These are phyloP conservation scores for Ustilago trichophora DNA, from an alignment of 1,284 basidiomycete species.

Conservation along the genomic window DNA sequence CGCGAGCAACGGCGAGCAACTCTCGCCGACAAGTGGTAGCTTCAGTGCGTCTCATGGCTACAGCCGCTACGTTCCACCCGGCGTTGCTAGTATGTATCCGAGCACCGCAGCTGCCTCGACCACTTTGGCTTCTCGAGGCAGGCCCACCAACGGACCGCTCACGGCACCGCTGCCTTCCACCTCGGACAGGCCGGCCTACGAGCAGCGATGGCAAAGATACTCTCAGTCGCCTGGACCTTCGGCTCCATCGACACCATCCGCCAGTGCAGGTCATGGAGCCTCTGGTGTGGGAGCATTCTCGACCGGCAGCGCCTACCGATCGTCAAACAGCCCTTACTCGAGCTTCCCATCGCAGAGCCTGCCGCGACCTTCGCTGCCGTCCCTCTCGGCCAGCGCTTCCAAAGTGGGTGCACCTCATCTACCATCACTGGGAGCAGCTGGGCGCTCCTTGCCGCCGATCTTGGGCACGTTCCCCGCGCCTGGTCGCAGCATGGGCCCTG, in stretches of 20 bases:
- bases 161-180: constrained; percentile 25
- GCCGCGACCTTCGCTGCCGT: constrained; percentile 37
- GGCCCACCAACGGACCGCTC: constrained; percentile 22
- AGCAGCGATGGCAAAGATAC: constrained; percentile 39
- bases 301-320: constrained; percentile 33
- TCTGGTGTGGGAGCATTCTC: constrained; percentile 14
- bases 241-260: neutral
- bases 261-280: constrained; percentile 3
- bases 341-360: constrained; percentile 43
- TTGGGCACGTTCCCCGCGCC: constrained; percentile 34
- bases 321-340: constrained; percentile 38
- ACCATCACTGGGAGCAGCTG: constrained; percentile 26
- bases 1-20: constrained; percentile 15
- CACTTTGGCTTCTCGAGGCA: constrained; percentile 10
- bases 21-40: constrained; percentile 24
- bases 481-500: constrained; percentile 10
- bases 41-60: constrained; percentile 26
- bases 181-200: constrained; percentile 23
- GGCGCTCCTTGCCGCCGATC: constrained; percentile 45
- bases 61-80: constrained; percentile 24
- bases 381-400: constrained; percentile 17
- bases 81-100: constrained; percentile 26
- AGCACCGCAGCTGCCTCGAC: constrained; percentile 14
- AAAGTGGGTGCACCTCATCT: constrained; percentile 35
- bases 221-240: constrained; percentile 36